Evolutionary conservation across 176 grass and related monocot species (phyloP).

Genomic region (Rhipidocladum racemiflorum): DNA sequence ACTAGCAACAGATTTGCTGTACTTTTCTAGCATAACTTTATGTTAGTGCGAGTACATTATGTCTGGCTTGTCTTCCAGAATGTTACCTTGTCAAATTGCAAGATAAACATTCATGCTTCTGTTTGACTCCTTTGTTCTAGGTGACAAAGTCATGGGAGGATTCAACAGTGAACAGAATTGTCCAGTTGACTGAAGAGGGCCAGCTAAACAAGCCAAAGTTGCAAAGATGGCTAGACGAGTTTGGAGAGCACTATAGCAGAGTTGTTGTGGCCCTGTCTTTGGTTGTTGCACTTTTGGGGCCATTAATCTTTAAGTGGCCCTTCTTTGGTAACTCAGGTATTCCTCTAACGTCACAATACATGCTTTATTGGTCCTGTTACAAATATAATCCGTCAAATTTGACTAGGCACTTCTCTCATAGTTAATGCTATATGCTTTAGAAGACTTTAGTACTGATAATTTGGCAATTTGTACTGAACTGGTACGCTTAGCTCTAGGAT

Average conservation of each 20-base stretch:
- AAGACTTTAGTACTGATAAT: background rate
- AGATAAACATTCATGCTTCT: constrained; percentile 25
- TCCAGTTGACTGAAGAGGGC: constrained; percentile 86
- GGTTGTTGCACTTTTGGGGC: constrained; percentile 72
- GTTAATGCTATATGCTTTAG: constrained; percentile 5
- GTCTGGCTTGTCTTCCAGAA: background rate
- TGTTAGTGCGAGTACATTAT: background rate
- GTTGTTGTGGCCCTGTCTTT: constrained; percentile 91
- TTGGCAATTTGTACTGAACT: constrained; percentile 18
- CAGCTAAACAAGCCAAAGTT: constrained; percentile 95
- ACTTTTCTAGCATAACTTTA: background rate
- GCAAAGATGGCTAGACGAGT: constrained; percentile 98
- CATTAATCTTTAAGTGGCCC: constrained; percentile 93
- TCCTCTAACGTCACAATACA: constrained; percentile 15
- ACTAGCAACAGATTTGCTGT: background rate
- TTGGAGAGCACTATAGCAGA: constrained; percentile 89
- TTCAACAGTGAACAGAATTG: constrained; percentile 94
- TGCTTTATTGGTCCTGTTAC: background rate
- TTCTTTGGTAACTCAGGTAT: constrained; percentile 97
- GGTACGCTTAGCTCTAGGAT: constrained; percentile 7
- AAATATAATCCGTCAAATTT: background rate
- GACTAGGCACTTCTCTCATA: background rate
- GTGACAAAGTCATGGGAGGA: constrained; percentile 96
- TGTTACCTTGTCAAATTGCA: constrained; percentile 13
- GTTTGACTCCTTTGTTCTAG: constrained; percentile 49